These are phyloP conservation scores for Yarrowia deformans DNA, from an alignment of 805 yeast species.

Conservation along the genomic window DNA sequence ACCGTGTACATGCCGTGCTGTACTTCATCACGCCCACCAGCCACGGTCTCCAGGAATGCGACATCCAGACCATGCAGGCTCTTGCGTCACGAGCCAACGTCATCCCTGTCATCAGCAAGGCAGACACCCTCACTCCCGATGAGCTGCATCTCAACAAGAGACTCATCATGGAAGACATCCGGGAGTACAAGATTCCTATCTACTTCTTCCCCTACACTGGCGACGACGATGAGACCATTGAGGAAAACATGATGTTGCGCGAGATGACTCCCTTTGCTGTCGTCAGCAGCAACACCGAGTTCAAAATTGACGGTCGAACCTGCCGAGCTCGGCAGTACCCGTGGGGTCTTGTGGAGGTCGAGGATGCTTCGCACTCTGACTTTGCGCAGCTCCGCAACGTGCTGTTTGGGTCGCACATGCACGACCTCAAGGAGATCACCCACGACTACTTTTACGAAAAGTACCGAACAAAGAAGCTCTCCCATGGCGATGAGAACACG, in stretches of 20 bases:
- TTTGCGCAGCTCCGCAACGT: conserved; percentile 64
- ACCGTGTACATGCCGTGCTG: conserved; percentile 80
- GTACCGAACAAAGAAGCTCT: conserved; percentile 72
- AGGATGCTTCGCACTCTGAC: conserved; percentile 53
- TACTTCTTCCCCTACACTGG: conserved; percentile 68
- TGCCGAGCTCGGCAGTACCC: conserved; percentile 64
- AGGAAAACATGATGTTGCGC: conserved; percentile 53
- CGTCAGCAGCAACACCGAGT: conserved; percentile 57
- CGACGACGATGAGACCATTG: conserved; percentile 50
- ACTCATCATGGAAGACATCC: conserved; percentile 78
- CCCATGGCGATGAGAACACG: conserved; percentile 47
- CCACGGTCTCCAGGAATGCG: conserved; percentile 67
- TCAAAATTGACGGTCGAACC: conserved; percentile 52
- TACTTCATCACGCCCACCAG: conserved; percentile 72
- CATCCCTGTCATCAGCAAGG: conserved; percentile 84
- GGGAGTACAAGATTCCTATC: conserved; percentile 71
- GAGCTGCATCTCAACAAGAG: conserved; percentile 78
- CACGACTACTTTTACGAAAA: conserved; percentile 65
- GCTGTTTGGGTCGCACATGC: conserved; percentile 74
- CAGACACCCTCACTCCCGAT: conserved; percentile 82
- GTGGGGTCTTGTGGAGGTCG: conserved; percentile 68
- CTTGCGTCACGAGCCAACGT: conserved; percentile 82
- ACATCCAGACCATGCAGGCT: conserved; percentile 77
- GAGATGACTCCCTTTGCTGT: conserved; percentile 68
- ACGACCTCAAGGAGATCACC: conserved; percentile 69